Evolutionary conservation across 1,284 basidiomycete species (phyloP), one percentile per base, ranked within the genome.

Genomic region (Filobasidium uniguttulatum): DNA sequence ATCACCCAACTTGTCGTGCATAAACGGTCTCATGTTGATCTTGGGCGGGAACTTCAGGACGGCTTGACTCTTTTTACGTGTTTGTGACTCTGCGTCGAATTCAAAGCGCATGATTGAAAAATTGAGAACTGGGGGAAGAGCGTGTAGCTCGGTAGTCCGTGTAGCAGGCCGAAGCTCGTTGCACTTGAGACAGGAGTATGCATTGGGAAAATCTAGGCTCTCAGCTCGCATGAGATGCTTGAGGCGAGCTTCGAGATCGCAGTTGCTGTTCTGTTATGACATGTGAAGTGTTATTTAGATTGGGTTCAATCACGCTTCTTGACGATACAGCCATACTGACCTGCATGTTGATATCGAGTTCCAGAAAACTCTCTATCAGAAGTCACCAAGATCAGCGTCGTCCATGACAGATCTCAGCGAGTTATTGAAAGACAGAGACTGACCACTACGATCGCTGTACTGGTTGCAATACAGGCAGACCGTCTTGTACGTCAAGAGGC

Each of bases 31-130:
- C 82, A 93, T 86, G 59, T 87, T 75, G n/a, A 90, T 70, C 9
- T 67, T 66, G 23, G 71, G 72, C 0, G 87, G 87, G 64, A 87
- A 93, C 10, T 73, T 69, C 44, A 93, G 79, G 9, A 71, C 67
- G 54, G 84, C 76, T 63, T 87, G 88, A 50, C 79, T 83, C 69
- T 94, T 93, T 67, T 80, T 84, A 54, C 88, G 77, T 59, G 82
- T 78, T 72, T 81, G 77, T 1, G 79, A 78, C 17, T 75, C 66
- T n/a, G 82, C 58, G 64, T 90, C 85, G 60, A 83, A 94, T 23
- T 85, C 79, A 65, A 94, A 94, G 17, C 90, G 83, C 48, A 90
- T 75, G 40, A 94, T 70, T 14, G 86, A 87, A 59, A 94, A 83
- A 65, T 94, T 85, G 1, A 94, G 73, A 2, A 72, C 81, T 0